These are phyloP conservation scores for Peziza echinospora DNA, from an alignment of 495 filamentous ascomycete species.

Conservation along the genomic window DNA sequence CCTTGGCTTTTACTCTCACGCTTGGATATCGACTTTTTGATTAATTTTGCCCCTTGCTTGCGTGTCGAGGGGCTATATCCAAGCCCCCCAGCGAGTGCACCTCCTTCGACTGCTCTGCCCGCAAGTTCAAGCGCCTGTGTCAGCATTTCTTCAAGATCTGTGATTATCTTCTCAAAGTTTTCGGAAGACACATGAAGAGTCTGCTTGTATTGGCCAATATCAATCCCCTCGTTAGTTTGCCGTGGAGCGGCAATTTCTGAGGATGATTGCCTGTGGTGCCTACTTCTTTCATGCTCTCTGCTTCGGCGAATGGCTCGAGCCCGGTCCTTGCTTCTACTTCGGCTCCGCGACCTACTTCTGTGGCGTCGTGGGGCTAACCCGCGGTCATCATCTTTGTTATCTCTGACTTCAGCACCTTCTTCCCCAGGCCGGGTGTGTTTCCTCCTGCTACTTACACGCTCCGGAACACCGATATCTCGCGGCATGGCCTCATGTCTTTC, in stretches of 20 bases:
- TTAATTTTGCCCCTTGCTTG: background rate
- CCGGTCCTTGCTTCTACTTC: background rate
- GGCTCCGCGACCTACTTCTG: background rate
- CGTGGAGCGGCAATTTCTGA: background rate
- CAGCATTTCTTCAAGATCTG: slow-evolving; percentile 15
- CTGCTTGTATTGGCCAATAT: background rate
- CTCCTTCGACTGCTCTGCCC: slow-evolving; percentile 9
- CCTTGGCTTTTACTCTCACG: background rate
- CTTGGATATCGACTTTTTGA: background rate
- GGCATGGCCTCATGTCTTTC: too few relatives aligned
- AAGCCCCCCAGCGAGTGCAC: background rate
- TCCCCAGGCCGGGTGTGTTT: too few relatives aligned
- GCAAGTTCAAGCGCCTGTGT: slow-evolving; percentile 15
- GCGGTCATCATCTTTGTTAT: background rate
- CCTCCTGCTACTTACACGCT: too few relatives aligned
- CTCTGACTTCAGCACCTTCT: background rate
- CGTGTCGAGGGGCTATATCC: background rate
- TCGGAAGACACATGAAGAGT: slow-evolving; percentile 3
- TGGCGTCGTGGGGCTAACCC: too few relatives aligned
- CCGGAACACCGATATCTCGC: too few relatives aligned
- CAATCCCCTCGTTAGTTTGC: background rate
- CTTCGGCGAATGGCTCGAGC: background rate
- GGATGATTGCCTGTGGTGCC: too few relatives aligned
- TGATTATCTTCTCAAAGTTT: slow-evolving; percentile 12
- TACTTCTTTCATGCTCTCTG: background rate